These are phyloP conservation scores for Puccinia horiana DNA, from an alignment of 1,284 basidiomycete genomes.

Conservation along the genomic window DNA sequence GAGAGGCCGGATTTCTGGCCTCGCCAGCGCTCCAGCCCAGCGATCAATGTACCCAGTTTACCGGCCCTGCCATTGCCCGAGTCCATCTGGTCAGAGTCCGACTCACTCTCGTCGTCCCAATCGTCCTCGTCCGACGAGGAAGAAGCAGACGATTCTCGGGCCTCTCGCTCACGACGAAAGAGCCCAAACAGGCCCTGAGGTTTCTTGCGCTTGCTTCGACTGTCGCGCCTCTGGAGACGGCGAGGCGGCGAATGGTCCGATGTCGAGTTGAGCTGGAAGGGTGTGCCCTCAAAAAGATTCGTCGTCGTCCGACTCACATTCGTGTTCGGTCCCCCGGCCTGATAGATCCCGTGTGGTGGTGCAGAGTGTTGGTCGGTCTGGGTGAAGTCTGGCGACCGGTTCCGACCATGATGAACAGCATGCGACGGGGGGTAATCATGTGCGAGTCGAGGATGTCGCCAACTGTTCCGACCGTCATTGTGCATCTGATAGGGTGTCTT, in stretches of 20 bases:
- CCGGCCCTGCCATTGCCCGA: background rate
- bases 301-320: slow-evolving; percentile 29
- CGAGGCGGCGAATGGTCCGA: background rate
- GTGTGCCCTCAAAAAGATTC: slow-evolving; percentile 22
- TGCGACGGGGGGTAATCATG: slow-evolving; percentile 33
- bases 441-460: background rate
- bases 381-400: background rate
- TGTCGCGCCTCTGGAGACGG: background rate
- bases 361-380: background rate
- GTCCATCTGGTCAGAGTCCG: background rate
- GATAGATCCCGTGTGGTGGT: background rate
- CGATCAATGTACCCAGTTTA: background rate
- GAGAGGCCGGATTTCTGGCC: background rate
- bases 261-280: background rate
- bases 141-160: background rate
- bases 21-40: background rate
- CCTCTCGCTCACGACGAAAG: background rate
- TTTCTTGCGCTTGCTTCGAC: background rate
- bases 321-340: background rate
- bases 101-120: background rate
- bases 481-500: slow-evolving; percentile 54
- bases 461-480: slow-evolving; percentile 30
- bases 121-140: background rate
- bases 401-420: background rate
- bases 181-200: background rate